Conservation (phyloP, 192 early-diverging fungal genomes). For the Haplosporangium gracile region DNA sequence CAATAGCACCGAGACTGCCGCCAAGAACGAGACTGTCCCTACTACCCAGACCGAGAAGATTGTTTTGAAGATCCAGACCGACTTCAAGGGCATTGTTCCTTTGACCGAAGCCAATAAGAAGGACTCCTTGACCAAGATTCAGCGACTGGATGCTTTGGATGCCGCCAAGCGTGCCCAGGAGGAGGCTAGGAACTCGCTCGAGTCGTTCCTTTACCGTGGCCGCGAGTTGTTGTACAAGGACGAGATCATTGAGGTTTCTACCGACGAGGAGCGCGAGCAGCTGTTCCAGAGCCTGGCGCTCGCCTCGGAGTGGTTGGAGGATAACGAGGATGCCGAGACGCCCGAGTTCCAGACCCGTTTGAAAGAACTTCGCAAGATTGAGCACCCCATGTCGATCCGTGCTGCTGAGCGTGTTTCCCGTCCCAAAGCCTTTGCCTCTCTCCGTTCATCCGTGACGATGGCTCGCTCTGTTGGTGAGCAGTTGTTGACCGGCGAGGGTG, state of each 20-base stretch:
- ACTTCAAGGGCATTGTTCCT: constrained; percentile 68
- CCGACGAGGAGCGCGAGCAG: constrained; percentile 76
- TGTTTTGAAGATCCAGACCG: constrained; percentile 68
- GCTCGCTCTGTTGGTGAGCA: constrained; percentile 58
- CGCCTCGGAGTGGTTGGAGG: constrained; percentile 88
- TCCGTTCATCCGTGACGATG: constrained; percentile 49
- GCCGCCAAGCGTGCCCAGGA: constrained; percentile 77
- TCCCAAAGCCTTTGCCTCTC: constrained; percentile 57
- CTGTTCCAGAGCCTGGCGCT: constrained; percentile 69
- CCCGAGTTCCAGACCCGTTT: constrained; percentile 67
- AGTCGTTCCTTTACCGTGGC: constrained; percentile 89
- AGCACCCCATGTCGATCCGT: constrained; percentile 63
- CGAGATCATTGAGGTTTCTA: constrained; percentile 74
- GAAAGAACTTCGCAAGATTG: constrained; percentile 59
- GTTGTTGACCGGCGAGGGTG: constrained; percentile 66
- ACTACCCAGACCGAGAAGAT: constrained; percentile 65
- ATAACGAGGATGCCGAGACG: constrained; percentile 81
- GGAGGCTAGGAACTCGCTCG: constrained; percentile 89
- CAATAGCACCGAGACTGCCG: constrained; percentile 32
- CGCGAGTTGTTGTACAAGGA: constrained; percentile 89
- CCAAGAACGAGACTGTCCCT: constrained; percentile 46
- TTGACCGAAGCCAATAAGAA: constrained; percentile 58
- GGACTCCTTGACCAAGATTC: constrained; percentile 51
- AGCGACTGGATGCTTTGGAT: constrained; percentile 73
- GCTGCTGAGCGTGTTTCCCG: constrained; percentile 60